phyloP scores from a whole-genome alignment of 2,329 filamentous ascomycete species.

The Calonectria pteridis region DNA sequence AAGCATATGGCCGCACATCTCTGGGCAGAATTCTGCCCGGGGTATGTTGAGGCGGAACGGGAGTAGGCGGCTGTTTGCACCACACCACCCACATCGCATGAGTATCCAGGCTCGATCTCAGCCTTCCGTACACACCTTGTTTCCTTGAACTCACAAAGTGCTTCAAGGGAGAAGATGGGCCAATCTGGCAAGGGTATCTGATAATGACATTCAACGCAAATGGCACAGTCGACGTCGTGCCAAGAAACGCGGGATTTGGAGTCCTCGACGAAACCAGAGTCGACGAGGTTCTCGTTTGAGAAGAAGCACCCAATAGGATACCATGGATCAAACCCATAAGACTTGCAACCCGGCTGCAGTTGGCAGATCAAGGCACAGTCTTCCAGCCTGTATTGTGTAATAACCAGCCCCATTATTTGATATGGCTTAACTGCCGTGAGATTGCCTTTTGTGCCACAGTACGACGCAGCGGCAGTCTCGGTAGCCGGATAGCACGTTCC shows the following conservation, averaged over 20 bases:
- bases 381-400: not conserved
- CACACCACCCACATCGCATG: not conserved
- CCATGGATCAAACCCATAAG: not conserved
- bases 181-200: not conserved
- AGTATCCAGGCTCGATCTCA: not conserved
- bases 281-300: not conserved
- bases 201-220: not conserved
- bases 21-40: not conserved
- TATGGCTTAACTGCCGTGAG: not conserved
- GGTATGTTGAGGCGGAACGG: not conserved
- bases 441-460: not conserved
- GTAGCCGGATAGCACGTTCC: not conserved
- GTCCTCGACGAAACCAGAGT: not conserved
- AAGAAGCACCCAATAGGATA: not conserved
- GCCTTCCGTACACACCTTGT: not conserved
- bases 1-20: not conserved
- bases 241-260: not conserved
- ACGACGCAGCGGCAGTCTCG: not conserved
- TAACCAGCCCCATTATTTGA: not conserved
- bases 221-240: not conserved
- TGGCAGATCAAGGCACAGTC: not conserved
- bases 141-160: not conserved
- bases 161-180: not conserved
- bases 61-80: not conserved
- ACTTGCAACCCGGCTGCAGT: not conserved